These are phyloP conservation scores for Eimeria acervulina DNA, from an alignment of 169 alveolate species.

Conservation along the genomic window DNA sequence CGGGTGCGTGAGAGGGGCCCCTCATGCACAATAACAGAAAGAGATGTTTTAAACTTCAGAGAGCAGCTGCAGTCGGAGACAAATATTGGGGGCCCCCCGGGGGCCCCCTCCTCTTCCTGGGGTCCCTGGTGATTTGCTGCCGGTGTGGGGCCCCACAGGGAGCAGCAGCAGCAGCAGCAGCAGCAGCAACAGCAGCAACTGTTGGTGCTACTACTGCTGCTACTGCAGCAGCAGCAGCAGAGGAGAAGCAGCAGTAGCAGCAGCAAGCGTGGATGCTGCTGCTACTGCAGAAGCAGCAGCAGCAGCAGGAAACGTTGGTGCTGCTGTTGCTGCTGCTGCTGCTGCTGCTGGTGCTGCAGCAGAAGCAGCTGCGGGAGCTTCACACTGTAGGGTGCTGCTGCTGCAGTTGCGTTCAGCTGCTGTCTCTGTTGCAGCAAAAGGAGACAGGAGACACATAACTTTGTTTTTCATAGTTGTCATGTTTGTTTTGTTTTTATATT, in stretches of 20 bases:
- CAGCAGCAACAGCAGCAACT: neutral
- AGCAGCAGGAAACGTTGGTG: too few relatives aligned
- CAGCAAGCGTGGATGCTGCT: too few relatives aligned
- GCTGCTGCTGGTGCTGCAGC: neutral
- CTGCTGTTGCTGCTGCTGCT: neutral
- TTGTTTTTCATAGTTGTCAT: too few relatives aligned
- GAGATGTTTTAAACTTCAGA: constrained; percentile 1
- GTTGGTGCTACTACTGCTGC: neutral
- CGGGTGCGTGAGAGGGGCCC: constrained; percentile 19
- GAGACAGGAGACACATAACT: too few relatives aligned
- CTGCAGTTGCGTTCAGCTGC: neutral
- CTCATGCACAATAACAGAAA: constrained; percentile 10
- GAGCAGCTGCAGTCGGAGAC: constrained; percentile 4
- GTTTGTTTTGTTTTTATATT: too few relatives aligned
- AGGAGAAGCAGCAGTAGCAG: neutral
- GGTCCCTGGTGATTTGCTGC: neutral
- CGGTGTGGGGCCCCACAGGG: neutral
- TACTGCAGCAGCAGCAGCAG: neutral
- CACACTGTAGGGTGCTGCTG: too few relatives aligned
- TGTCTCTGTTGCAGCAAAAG: too few relatives aligned
- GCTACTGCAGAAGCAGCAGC: too few relatives aligned
- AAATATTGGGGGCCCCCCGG: constrained; percentile 1
- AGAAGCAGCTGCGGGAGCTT: too few relatives aligned
- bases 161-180: neutral
- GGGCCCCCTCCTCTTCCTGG: neutral